Evolutionary conservation across 257 asterid genomes (phyloP).

Genomic region (Fraxinus excelsior): DNA sequence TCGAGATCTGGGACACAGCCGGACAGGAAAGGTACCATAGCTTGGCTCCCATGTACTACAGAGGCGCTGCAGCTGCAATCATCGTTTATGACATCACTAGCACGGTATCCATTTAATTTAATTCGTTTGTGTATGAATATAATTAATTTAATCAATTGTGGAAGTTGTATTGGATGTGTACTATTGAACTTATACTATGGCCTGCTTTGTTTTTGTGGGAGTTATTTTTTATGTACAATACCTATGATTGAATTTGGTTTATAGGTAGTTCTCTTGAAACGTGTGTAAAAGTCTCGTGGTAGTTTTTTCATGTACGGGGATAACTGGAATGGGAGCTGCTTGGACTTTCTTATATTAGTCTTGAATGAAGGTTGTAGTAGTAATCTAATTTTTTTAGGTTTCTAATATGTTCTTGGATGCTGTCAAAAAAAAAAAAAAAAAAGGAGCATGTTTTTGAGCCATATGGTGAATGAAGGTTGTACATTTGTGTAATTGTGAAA

Average conservation of each 20-base stretch:
- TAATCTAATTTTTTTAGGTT: not conserved
- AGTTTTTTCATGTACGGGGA: not conserved
- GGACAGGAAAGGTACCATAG: conserved; percentile 99
- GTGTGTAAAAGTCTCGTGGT: not conserved
- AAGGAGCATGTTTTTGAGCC: no score
- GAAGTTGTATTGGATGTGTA: not conserved
- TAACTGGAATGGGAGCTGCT: not conserved
- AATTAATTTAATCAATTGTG: not conserved
- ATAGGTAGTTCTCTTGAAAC: not conserved
- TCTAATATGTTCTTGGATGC: not conserved
- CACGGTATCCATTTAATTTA: conserved; percentile 47
- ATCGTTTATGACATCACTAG: conserved; percentile 88
- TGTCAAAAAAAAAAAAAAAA: no score
- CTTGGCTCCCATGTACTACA: conserved; percentile 96
- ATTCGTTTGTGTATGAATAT: not conserved
- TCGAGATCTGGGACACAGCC: conserved; percentile 99
- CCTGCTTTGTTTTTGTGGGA: not conserved
- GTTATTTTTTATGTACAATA: not conserved
- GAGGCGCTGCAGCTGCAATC: conserved; percentile 98
- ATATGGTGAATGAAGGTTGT: not conserved
- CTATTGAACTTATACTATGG: not conserved
- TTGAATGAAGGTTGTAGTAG: not conserved
- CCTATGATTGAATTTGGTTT: not conserved
- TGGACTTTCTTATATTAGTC: not conserved
- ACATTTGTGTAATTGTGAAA: not conserved